A percentile compares a stretch with the other conserved stretches of the same genome.
Conservation (phyloP, 2,329 filamentous ascomycete genomes). For the Fusarium sambucinum region DNA sequence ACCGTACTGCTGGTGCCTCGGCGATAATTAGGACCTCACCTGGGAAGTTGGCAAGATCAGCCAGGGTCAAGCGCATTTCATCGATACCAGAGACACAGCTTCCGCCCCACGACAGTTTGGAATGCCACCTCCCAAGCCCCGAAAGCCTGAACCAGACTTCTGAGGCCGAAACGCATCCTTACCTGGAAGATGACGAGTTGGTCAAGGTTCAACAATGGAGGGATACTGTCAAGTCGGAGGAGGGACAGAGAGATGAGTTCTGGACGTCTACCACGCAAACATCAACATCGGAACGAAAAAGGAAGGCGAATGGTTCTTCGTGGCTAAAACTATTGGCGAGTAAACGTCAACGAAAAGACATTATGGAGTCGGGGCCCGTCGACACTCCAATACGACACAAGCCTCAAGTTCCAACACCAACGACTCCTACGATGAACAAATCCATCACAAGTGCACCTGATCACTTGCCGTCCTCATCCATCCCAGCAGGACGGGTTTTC, state of each 20-base stretch:
- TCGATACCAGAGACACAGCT: constrained; percentile 37
- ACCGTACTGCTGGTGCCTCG: constrained; percentile 34
- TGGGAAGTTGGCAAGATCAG: constrained; percentile 29
- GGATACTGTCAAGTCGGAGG: constrained; percentile 32
- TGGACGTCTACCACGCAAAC: constrained; percentile 40
- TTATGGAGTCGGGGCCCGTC: constrained; percentile 39
- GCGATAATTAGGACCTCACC: constrained; percentile 34
- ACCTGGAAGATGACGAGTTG: constrained; percentile 51
- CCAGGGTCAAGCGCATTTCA: constrained; percentile 24
- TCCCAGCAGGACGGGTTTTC: constrained; percentile 6
- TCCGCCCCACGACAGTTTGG: constrained; percentile 39
- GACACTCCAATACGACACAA: constrained; percentile 38
- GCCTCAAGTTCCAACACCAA: constrained; percentile 7
- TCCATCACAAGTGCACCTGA: constrained; percentile 42
- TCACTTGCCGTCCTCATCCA: constrained; percentile 30
- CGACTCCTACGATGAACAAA: constrained; percentile 10
- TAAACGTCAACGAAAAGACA: constrained; percentile 48
- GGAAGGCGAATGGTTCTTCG: constrained; percentile 46
- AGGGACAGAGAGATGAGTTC: constrained; percentile 34
- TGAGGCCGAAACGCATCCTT: constrained; percentile 47
- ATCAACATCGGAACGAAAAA: constrained; percentile 40
- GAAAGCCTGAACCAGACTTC: constrained; percentile 55
- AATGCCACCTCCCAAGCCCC: constrained; percentile 59
- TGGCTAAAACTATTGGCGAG: constrained; percentile 51
- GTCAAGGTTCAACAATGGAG: constrained; percentile 53